phyloP scores from a whole-genome alignment of 306 rosid genomes.

The Senna tora region DNA sequence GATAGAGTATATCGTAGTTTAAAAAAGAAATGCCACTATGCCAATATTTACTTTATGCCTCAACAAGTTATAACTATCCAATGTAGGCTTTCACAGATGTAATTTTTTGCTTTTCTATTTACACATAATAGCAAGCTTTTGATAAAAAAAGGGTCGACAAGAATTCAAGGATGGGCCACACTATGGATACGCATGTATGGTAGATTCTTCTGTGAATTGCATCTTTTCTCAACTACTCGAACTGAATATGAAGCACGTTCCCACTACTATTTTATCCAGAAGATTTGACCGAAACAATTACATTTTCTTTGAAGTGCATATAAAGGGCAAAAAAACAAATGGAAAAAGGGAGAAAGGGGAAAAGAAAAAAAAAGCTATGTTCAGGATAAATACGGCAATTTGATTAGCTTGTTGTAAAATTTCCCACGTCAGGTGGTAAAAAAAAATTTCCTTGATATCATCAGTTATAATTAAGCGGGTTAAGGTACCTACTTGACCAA shows the following conservation, averaged over 20 bases:
- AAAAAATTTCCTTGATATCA: background rate
- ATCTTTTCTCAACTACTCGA: constrained; percentile 49
- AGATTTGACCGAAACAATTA: constrained; percentile 38
- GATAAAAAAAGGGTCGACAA: constrained; percentile 59
- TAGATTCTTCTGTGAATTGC: constrained; percentile 46
- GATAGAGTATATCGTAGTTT: no score
- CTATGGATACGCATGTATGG: constrained; percentile 42
- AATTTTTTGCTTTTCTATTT: constrained; percentile 2
- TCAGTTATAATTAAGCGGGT: no score
- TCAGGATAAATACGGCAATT: background rate
- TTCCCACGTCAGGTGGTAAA: background rate
- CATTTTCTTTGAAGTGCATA: constrained; percentile 24
- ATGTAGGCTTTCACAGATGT: background rate
- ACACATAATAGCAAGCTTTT: constrained; percentile 23
- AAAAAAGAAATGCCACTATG: constrained; percentile 7
- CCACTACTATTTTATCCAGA: constrained; percentile 30
- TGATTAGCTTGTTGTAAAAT: constrained; percentile 4
- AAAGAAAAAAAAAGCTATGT: background rate
- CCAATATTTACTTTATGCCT: background rate
- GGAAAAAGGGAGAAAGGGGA: background rate
- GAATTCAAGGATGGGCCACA: constrained; percentile 76
- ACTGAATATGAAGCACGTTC: constrained; percentile 45
- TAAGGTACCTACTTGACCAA: background rate
- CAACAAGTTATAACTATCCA: background rate
- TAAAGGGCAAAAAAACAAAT: background rate